phyloP scores from a whole-genome alignment of 257 asterid species.

The Nicotiana otophora region DNA sequence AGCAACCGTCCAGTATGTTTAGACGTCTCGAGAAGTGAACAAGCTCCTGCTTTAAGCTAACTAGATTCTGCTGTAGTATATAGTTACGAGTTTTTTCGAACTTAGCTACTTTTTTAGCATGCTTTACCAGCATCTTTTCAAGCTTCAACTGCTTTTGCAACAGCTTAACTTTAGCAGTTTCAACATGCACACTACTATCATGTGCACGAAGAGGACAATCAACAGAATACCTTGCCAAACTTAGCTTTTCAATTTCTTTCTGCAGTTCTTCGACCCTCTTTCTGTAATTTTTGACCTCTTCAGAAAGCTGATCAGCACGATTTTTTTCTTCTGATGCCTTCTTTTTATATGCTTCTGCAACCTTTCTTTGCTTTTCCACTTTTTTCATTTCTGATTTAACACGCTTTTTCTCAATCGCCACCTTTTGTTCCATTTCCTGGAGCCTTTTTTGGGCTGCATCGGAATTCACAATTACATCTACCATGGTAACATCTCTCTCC shows the following conservation, averaged over 20 bases:
- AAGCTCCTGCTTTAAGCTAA: constrained; percentile 49
- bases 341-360: constrained; percentile 45
- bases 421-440: constrained; percentile 33
- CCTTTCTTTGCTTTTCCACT: constrained; percentile 49
- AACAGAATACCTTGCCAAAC: constrained; percentile 29
- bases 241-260: constrained; percentile 40
- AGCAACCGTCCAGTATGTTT: constrained; percentile 38
- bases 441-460: constrained; percentile 33
- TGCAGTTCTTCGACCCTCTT: constrained; percentile 47
- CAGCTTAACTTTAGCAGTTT: constrained; percentile 47
- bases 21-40: constrained; percentile 45
- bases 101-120: constrained; percentile 57
- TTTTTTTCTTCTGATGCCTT: constrained; percentile 44
- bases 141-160: constrained; percentile 56
- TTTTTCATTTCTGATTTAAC: constrained; percentile 50
- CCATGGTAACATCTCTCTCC: constrained; percentile 20
- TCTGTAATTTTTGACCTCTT: constrained; percentile 46
- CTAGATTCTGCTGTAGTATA: constrained; percentile 50
- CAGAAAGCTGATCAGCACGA: constrained; percentile 47
- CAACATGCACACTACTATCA: constrained; percentile 21
- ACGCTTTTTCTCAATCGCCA: constrained; percentile 35
- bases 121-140: constrained; percentile 63
- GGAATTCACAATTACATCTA: neutral
- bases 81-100: constrained; percentile 52
- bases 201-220: constrained; percentile 23